These are phyloP conservation scores for Cornus controversa DNA, from an alignment of 148 eudicot genomes.

Conservation along the genomic window DNA sequence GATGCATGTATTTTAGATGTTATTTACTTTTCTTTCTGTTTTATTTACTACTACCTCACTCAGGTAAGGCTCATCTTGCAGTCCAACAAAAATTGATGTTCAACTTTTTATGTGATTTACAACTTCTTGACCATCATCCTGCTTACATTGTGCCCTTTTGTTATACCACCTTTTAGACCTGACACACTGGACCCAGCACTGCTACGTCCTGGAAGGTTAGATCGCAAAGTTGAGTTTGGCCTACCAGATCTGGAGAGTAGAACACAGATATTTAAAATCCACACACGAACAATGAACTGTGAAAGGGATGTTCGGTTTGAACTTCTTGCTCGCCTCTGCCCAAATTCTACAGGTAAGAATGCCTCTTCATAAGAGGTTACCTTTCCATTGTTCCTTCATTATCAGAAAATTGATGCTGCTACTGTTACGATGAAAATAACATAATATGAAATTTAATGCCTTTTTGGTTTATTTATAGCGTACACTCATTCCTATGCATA, in stretches of 20 bases:
- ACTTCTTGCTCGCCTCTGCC: slow-evolving; percentile 95
- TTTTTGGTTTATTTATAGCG: too few relatives aligned
- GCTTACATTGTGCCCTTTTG: not conserved
- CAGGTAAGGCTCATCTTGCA: not conserved
- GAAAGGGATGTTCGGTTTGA: slow-evolving; percentile 92
- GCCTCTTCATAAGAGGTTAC: not conserved
- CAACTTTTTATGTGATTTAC: not conserved
- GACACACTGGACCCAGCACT: slow-evolving; percentile 93
- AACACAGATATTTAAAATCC: slow-evolving; percentile 89
- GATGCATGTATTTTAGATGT: too few relatives aligned
- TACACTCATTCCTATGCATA: too few relatives aligned
- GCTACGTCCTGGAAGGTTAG: slow-evolving; percentile 86
- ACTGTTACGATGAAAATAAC: too few relatives aligned
- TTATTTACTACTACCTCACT: too few relatives aligned
- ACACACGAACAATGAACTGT: slow-evolving; percentile 92
- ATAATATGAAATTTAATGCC: too few relatives aligned
- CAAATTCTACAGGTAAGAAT: slow-evolving; percentile 79
- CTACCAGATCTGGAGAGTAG: slow-evolving; percentile 88
- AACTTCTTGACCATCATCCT: not conserved
- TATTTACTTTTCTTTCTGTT: not conserved
- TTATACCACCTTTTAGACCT: slow-evolving; percentile 47
- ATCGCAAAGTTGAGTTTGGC: slow-evolving; percentile 91
- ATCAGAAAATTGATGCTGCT: not conserved
- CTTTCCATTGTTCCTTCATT: not conserved
- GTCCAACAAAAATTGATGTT: not conserved